Evolutionary conservation across 1,284 basidiomycete species (phyloP).

Genomic region (Trametes hirsuta): DNA sequence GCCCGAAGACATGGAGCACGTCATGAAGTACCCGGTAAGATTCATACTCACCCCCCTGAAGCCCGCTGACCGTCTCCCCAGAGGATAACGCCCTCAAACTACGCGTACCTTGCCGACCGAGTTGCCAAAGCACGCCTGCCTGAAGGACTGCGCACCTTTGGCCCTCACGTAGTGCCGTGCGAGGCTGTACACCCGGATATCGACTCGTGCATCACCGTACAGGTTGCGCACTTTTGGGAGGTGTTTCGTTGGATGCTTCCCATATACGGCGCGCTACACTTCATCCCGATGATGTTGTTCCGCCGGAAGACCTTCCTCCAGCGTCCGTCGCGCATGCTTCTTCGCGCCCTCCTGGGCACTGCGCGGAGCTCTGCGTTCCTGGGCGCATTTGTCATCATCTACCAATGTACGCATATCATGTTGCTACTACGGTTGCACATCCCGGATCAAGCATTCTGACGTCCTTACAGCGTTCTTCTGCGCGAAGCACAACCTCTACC

Average conservation of each 20-base stretch:
- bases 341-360: constrained; percentile 73
- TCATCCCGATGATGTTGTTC: constrained; percentile 85
- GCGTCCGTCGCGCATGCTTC: constrained; percentile 66
- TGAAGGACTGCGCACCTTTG: constrained; percentile 43
- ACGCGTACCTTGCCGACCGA: constrained; percentile 39
- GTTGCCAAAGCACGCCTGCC: constrained; percentile 37
- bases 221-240: constrained; percentile 75
- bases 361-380: constrained; percentile 89
- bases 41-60: background rate
- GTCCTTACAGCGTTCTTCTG: constrained; percentile 68
- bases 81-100: constrained; percentile 48
- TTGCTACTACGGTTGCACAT: background rate
- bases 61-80: constrained; percentile 29
- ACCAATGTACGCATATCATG: constrained; percentile 63
- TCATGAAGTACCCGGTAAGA: constrained; percentile 52
- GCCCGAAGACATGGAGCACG: constrained; percentile 54
- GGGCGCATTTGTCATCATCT: constrained; percentile 83
- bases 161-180: constrained; percentile 63
- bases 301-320: constrained; percentile 63
- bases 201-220: constrained; percentile 70
- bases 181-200: constrained; percentile 82
- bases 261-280: constrained; percentile 88
- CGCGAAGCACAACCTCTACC: constrained; percentile 65
- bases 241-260: constrained; percentile 89
- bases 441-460: background rate